phyloP scores from a whole-genome alignment of 2,329 filamentous ascomycete species.

The Aspergillus uvarum region DNA sequence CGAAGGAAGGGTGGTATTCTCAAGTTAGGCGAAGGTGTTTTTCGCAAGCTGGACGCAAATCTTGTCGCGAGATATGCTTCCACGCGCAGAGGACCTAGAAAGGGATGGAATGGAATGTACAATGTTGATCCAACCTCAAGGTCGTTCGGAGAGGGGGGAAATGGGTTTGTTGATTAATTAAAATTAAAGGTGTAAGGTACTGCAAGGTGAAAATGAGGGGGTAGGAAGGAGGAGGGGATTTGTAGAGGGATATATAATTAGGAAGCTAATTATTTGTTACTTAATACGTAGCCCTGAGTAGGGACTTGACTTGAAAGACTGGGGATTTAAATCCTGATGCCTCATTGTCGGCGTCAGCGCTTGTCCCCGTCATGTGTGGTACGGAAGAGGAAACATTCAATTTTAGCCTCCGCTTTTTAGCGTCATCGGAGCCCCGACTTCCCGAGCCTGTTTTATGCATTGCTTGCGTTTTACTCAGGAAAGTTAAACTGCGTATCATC shows the following conservation, averaged over 20 bases:
- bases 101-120: neutral
- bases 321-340: neutral
- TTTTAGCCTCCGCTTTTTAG: conserved; percentile 1
- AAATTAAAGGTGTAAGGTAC: neutral
- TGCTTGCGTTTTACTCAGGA: too few relatives aligned
- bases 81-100: neutral
- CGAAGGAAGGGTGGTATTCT: neutral
- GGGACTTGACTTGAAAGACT: neutral
- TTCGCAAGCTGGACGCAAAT: neutral
- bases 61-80: neutral
- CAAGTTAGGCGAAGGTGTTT: neutral
- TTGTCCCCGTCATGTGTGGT: neutral
- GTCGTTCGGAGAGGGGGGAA: neutral
- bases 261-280: neutral
- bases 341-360: neutral
- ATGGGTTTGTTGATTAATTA: neutral
- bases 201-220: too few relatives aligned
- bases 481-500: too few relatives aligned
- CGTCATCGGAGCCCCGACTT: conserved; percentile 16
- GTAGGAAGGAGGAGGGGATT: neutral
- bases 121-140: neutral
- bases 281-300: neutral
- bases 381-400: neutral
- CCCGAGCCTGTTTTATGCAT: conserved; percentile 16
- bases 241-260: neutral